Base-by-base conservation (phyloP, 2,329 filamentous ascomycete genomes). In the Fusarium dimerum region DNA sequence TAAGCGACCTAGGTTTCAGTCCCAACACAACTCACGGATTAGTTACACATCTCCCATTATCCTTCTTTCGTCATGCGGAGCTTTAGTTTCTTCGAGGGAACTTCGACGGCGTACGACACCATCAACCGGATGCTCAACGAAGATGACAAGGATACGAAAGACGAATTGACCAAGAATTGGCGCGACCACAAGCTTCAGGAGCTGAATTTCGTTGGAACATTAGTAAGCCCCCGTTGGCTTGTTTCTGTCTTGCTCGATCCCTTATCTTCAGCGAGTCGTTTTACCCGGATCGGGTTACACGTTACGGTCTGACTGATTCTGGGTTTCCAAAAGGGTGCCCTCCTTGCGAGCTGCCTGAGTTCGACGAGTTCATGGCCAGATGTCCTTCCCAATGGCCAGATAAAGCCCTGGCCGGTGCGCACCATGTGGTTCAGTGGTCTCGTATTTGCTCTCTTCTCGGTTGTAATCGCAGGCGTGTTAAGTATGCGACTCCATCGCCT, bases 121-220 rank as follows among this genome's bases (percentile, higher is more conserved):
- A 54, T 54, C 4, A 52, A 39, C 4, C 51, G 18, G 15, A 54
- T 54, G 51, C 32, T 54, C 2, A 52, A 54, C 12, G 51, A 54
- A 30, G 34, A 47, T 3, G 48, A 54, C 5, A 15, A 52, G 17
- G 11, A 30, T 1, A 26, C 29, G 15, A 39, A 52, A 30, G 48
- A 54, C 40, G 48, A 52, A 34, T 17, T 52, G 51, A 54, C 51
- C 1, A 54, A 54, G 17, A 54, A 54, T 4, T 54, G 51, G 51
- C 34, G 51, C 3, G 39, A 54, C 40, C 51, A 54, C 10, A 54
- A 54, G n/a, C n/a, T 54, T 0, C 15, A 43, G 6, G 51, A 54
- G 13, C 43, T 54, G 2, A 54, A 52, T 7, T 54, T 52, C 36
- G 51, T 54, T 1, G 51, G 51, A 48, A 54, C 51, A 20, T 43